Evolutionary conservation across 202 grass and related monocot genomes (phyloP).

Genomic region (Saccharum hybrid): DNA sequence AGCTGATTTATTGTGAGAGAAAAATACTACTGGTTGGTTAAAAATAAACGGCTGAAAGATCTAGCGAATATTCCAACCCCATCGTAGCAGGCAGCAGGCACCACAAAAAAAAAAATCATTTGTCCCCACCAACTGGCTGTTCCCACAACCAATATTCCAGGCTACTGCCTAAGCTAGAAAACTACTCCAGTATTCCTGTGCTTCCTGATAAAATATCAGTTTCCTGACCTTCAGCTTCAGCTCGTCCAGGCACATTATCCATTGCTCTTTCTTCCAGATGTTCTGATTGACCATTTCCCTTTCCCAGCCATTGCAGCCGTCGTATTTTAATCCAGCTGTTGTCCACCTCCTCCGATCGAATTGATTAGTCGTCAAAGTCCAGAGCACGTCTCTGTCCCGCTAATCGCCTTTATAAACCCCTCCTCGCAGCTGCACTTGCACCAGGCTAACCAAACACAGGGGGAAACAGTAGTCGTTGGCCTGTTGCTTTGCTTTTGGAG

Average conservation of each 20-base stretch:
- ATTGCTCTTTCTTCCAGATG: neutral
- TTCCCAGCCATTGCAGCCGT: neutral
- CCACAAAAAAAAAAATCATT: neutral
- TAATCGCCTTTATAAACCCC: constrained; percentile 23
- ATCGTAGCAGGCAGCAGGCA: neutral
- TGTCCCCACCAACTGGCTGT: neutral
- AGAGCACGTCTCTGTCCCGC: neutral
- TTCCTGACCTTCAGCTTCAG: neutral
- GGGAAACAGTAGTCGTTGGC: neutral
- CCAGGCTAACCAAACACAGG: neutral
- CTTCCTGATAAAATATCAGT: neutral
- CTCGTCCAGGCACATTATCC: neutral
- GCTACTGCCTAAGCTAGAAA: no score
- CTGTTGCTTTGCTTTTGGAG: neutral
- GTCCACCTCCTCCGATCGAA: constrained; percentile 1
- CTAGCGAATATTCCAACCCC: no score
- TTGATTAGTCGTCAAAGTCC: constrained; percentile 6
- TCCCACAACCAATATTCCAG: constrained; percentile 20
- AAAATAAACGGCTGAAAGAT: no score
- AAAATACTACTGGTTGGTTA: no score
- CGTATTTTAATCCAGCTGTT: constrained; percentile 13
- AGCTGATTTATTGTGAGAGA: no score
- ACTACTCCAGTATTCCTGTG: no score
- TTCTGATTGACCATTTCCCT: constrained; percentile 25
- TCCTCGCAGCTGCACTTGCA: neutral